These are phyloP conservation scores for Angomonas ambiguus DNA, from an alignment of 208 protist genomes.

Conservation along the genomic window DNA sequence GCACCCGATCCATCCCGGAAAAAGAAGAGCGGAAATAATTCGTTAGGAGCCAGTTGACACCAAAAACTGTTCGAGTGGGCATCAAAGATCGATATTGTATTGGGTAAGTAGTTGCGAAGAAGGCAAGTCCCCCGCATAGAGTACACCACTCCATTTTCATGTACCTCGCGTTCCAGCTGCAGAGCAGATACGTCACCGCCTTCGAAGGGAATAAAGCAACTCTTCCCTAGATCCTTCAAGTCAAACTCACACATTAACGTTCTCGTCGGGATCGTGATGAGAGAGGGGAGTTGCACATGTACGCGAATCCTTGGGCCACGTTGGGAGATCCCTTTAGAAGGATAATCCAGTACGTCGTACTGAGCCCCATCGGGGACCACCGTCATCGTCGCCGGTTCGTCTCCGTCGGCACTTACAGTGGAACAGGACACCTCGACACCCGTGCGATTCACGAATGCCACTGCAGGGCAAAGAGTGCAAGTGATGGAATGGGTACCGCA, in stretches of 20 bases:
- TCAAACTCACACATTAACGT: neutral
- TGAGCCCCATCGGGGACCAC: neutral
- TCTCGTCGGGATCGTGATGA: neutral
- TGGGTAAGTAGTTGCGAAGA: neutral
- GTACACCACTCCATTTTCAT: neutral
- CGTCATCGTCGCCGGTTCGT: neutral
- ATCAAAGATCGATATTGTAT: neutral
- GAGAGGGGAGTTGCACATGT: neutral
- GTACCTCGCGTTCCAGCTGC: neutral
- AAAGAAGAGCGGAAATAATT: neutral
- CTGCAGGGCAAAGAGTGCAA: neutral
- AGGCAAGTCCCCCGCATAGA: neutral
- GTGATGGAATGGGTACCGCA: too few relatives aligned
- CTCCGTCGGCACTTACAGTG: neutral
- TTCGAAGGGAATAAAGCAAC: neutral
- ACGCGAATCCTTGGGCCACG: neutral
- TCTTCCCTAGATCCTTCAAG: neutral
- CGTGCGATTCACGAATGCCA: neutral
- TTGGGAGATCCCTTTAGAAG: neutral
- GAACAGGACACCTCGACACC: neutral
- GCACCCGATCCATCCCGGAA: neutral
- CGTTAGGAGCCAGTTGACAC: neutral
- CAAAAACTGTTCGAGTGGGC: neutral
- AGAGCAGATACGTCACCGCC: neutral
- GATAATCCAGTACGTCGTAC: neutral